Percentiles rank a stretch among this genome's conserved stretches.
Evolutionary conservation across 176 grass and related monocot species (phyloP).

Genomic region (Poa pratensis): DNA sequence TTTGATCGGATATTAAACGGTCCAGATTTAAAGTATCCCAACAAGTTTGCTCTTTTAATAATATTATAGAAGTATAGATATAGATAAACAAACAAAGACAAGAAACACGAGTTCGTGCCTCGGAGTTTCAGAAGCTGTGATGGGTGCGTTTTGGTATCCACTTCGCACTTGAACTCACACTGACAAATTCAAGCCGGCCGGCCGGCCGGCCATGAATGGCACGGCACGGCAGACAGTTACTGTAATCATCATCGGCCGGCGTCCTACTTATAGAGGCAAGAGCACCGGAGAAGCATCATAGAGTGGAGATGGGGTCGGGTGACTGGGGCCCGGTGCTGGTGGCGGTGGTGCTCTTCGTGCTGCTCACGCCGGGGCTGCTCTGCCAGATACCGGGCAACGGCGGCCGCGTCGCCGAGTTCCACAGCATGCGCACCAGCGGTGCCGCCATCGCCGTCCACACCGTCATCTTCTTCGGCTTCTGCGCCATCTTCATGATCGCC

Average conservation of each 20-base stretch:
- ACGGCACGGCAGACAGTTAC: background rate
- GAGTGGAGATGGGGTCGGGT: background rate
- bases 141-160: background rate
- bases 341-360: conserved; percentile 55
- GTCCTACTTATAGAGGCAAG: background rate
- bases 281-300: background rate
- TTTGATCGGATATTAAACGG: too few relatives aligned
- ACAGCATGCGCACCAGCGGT: conserved; percentile 49
- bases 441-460: conserved; percentile 57
- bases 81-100: too few relatives aligned
- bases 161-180: too few relatives aligned
- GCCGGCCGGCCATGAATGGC: background rate
- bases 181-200: too few relatives aligned
- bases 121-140: conserved; percentile 7
- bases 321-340: conserved; percentile 61
- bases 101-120: too few relatives aligned
- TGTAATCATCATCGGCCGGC: background rate
- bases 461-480: conserved; percentile 54
- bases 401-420: conserved; percentile 41
- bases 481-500: background rate
- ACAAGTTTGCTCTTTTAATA: too few relatives aligned
- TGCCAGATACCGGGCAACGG: conserved; percentile 50
- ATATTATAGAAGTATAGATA: too few relatives aligned
- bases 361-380: conserved; percentile 52
- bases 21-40: too few relatives aligned